Evolutionary conservation across 345 rosid genomes (phyloP), one percentile per base, ranked within the genome.

Genomic region (Heritiera fomes): DNA sequence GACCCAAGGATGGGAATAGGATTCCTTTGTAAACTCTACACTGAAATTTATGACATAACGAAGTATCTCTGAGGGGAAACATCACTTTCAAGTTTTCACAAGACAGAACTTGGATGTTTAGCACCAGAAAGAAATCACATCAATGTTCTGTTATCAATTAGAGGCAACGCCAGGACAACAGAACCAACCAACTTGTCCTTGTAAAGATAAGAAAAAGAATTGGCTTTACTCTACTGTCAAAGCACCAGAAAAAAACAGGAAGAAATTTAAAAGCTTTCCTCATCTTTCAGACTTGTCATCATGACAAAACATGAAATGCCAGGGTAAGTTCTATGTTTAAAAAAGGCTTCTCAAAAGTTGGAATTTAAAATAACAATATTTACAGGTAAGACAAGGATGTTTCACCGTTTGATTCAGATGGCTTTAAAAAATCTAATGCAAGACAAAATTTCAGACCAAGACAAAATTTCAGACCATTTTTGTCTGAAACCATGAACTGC

Each of bases 391-490:
- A 56, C 2, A 76, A 60, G 69, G 78, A 76, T 64, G 47, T 49
- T 62, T 49, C 71, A 47, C 65, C 55, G 2, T 2, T 32, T 45
- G 55, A 38, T 20, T 65, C 12, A 46, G 10, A 66, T 8, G 49
- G n/a, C 32, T 67, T 47, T 8, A 12, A 34, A 47, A 49, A 23
- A 15, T 49, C 55, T 18, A 8, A 75, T 15, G 30, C 20, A 15
- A 3, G 78, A 76, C 78, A 76, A 49, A 73, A 49, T n/a, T 58
- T 63, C 61, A 76, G 46, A 63, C 49, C 76, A 32, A 3, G 78
- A 76, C 78, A 76, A 49, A 73, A 49, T n/a, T 58, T 63, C 61
- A 76, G 46, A 63, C 49, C 76, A 32, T n/a, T 38, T 32, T 11
- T 55, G 64, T 55, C 76, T 5, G 63, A 49, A 49, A 49, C 1